A percentile compares a stretch with the other conserved stretches of the same genome.
These are phyloP conservation scores for Massariosphaeria phaeospora DNA, from an alignment of 495 filamentous ascomycete species.

Conservation along the genomic window DNA sequence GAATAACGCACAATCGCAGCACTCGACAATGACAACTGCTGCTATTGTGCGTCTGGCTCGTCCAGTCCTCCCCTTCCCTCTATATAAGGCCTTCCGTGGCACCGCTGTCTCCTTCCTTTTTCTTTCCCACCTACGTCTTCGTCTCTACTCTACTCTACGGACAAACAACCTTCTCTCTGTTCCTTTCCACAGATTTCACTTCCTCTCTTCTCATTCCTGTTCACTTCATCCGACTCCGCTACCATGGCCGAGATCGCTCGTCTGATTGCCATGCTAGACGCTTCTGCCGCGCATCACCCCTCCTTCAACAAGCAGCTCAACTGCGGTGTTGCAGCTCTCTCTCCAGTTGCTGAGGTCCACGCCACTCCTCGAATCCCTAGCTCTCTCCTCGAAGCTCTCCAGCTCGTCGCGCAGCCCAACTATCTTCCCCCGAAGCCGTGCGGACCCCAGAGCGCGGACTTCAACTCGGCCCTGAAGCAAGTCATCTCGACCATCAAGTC, in stretches of 20 bases:
- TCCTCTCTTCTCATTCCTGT: neutral
- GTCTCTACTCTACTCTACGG: too few species aligned
- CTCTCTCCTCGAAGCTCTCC: neutral
- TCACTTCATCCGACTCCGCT: neutral
- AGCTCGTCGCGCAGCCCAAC: neutral
- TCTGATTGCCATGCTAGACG: conserved; percentile 10
- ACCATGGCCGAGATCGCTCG: conserved; percentile 9
- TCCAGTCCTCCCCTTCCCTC: neutral
- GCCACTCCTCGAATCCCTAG: neutral
- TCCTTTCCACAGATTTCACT: neutral
- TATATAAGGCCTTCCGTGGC: neutral
- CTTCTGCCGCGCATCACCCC: neutral
- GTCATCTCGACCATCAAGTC: conserved; percentile 4
- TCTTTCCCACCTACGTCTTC: too few species aligned
- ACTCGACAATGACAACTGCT: conserved; percentile 10
- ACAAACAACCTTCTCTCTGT: neutral
- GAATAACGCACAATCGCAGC: conserved; percentile 3
- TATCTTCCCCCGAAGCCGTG: neutral
- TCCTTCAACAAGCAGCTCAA: neutral
- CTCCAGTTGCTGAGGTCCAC: neutral
- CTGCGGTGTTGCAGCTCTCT: neutral
- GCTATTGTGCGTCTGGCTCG: conserved; percentile 10
- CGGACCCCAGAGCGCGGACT: neutral
- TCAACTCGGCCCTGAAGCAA: neutral
- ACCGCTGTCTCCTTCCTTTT: neutral